A percentile compares a stretch with the other conserved stretches of the same genome.
Conservation (phyloP, 306 rosid genomes). For the barrel medic (Medicago truncatula) region MtrunA17r5.0-ANR NC_053044.1:44907501-44908000, state of each 20-base stretch:
- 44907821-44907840: slow-evolving; percentile 49
- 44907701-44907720: slow-evolving; percentile 28
- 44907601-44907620: slow-evolving; percentile 36
- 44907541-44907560: slow-evolving; percentile 38
- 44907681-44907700: slow-evolving; percentile 49
- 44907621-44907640: slow-evolving; percentile 46
- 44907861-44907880: slow-evolving; percentile 54
- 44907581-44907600: slow-evolving; percentile 34
- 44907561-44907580: slow-evolving; percentile 39
- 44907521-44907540: slow-evolving; percentile 46
- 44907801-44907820: slow-evolving; percentile 39
- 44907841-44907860: slow-evolving; percentile 48
- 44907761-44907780: slow-evolving; percentile 55
- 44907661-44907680: slow-evolving; percentile 41
- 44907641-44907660: slow-evolving; percentile 24
- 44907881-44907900: slow-evolving; percentile 40
- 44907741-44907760: slow-evolving; percentile 54
- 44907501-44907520: background rate
- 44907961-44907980: slow-evolving; percentile 4
- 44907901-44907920: slow-evolving; percentile 38
- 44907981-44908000: slow-evolving; percentile 6
- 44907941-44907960: slow-evolving; percentile 12
- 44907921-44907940: slow-evolving; percentile 35
- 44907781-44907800: slow-evolving; percentile 44
- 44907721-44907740: slow-evolving; percentile 49